phyloP scores from a whole-genome alignment of 768 basidiomycete genomes.

The Amylocystis lapponica region DNA sequence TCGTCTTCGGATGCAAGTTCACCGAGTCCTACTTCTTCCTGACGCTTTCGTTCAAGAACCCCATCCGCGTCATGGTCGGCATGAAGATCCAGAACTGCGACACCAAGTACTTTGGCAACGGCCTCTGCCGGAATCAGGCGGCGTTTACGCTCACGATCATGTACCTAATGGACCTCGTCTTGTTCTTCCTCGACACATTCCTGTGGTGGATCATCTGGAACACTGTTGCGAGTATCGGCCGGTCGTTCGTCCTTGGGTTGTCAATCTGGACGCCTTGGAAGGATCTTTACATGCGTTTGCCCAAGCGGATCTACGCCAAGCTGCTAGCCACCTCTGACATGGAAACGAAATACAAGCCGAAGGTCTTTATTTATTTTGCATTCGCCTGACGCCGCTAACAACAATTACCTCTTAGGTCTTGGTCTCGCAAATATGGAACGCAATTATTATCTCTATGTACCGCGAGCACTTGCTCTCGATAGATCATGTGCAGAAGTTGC shows the following conservation, averaged over 20 bases:
- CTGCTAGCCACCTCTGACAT: slow-evolving; percentile 89
- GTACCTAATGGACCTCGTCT: slow-evolving; percentile 96
- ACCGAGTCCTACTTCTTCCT: slow-evolving; percentile 98
- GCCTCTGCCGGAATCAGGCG: slow-evolving; percentile 87
- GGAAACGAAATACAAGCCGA: slow-evolving; percentile 99
- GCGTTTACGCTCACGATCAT: slow-evolving; percentile 95
- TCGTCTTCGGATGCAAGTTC: slow-evolving; percentile 96
- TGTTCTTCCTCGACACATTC: slow-evolving; percentile 99
- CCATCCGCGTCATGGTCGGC: slow-evolving; percentile 90
- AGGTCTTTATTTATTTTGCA: slow-evolving; percentile 43
- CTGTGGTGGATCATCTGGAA: slow-evolving; percentile 99
- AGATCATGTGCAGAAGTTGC: slow-evolving; percentile 95
- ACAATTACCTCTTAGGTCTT: slow-evolving; percentile 58
- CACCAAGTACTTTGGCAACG: slow-evolving; percentile 80
- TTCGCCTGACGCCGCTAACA: neutral
- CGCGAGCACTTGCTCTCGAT: slow-evolving; percentile 98
- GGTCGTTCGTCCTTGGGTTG: slow-evolving; percentile 86
- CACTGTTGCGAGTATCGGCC: slow-evolving; percentile 83
- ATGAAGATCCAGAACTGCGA: slow-evolving; percentile 93
- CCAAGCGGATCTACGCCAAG: slow-evolving; percentile 96
- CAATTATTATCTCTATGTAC: slow-evolving; percentile 99
- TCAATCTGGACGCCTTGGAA: slow-evolving; percentile 99
- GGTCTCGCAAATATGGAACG: slow-evolving; percentile 99
- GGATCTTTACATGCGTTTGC: slow-evolving; percentile 92
- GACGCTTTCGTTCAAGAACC: slow-evolving; percentile 89